Base-by-base conservation (phyloP, 1,139 yeast species). In the Pichia inconspicua region DNA sequence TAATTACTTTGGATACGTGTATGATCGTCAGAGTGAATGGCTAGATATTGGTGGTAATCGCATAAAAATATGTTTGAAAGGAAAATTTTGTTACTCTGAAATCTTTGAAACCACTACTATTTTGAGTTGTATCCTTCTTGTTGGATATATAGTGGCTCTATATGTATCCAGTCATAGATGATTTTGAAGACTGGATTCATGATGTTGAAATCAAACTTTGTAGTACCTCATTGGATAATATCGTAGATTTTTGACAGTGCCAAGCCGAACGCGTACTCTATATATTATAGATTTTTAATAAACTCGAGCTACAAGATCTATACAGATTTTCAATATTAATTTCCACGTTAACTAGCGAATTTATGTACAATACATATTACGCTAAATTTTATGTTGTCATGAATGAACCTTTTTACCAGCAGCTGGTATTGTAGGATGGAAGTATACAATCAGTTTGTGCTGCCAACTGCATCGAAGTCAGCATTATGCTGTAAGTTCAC, bases 391-490 rank as follows among this genome's bases (percentile, higher is more conserved):
- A 12, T 30, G 34, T 30, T 30, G 34, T 22, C 22, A 4, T 22
- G 22, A 22, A 22, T 22, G 22, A 22, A 22, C 22, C 22, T 22
- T 22, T 22, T 22, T 22, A 22, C 22, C 22, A 22, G 22, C 22
- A 22, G 5, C 22, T 22, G 22, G 5, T 22, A 22, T 22, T 22
- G 34, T 30, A 5, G n/a, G 5, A 88, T 90, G 97, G 90, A 89
- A 60, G 84, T 86, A 17, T 87, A 84, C 66, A 81, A 83, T 56
- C 92, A 86, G 65, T 73, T 89, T 59, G 73, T 87, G 44, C 86
- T 82, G 56, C 96, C 97, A 4, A 73, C 95, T 2, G 75, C 82
- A 56, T 89, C 88, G 37, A 66, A 82, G 14, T 80, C 78, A 54
- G 74, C 86, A 46, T 58, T 82, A 30, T 71, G 80, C 5, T 81